Evolutionary conservation across 495 filamentous ascomycete species (phyloP), one percentile per base, ranked within the genome.

Genomic region (Recurvomyces mirabilis): DNA sequence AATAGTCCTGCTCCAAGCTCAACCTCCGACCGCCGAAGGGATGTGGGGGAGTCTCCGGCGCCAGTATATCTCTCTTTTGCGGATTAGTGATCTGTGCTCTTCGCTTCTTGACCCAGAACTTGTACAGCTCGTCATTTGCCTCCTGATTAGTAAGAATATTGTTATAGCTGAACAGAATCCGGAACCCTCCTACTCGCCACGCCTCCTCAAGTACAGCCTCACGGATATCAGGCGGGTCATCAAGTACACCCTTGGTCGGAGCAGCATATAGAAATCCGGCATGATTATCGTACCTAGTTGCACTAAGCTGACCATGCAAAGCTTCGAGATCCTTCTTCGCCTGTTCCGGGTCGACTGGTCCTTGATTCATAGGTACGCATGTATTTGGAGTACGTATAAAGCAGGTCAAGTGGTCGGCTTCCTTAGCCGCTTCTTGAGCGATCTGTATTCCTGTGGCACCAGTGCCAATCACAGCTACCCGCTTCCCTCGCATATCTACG

Each of bases 371-470:
- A 1, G 35, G 38, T 1, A 34, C 20, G 23, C 35, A 40, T 14
- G 32, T 6, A 15, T 55, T 69, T 10, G 68, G 69, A 14, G 69
- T 71, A n/a, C 72, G 61, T 47, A 74, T 70, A 52, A 70, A 75
- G 17, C 74, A 65, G 13, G 50, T 66, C 21, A 74, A 36, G 5
- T 64, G 47, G 5, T 53, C 60, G 3, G 59, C 71, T 9, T 52
- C 33, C 10, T 55, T 54, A 15, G 56, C 65, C 46, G 54, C 43
- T 12, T 66, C 68, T 30, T 55, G 63, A 18, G 59, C 60, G 15
- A 73, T 61, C 30, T 77, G 75, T 19, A 78, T 60, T n/a, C 71
- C 74, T 1, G 72, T 75, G 1, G 74, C 67, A 11, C 75, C 75
- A 18, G 66, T 72, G 24, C 75, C 75, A 38, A 79, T 70, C 34